Base-by-base conservation (phyloP, 768 basidiomycete genomes). In the Gelatoporia subvermispora region DNA sequence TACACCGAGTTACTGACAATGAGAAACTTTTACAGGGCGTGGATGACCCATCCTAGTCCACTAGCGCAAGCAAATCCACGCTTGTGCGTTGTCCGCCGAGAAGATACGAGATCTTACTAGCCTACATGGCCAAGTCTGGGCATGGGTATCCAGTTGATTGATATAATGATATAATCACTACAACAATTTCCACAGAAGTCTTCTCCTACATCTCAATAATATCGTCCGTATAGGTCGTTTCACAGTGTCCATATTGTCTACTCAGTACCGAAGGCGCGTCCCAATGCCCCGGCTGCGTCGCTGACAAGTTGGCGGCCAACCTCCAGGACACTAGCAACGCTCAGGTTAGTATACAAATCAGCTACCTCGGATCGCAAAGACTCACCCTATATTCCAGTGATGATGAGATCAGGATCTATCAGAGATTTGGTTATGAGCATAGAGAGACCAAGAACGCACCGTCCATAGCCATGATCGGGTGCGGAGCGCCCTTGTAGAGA, bases 381-480 rank as follows among this genome's bases (percentile, higher is more conserved):
- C 55, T 48, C 25, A 57, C 59, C 55, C 57, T 59, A 28, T 17
- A 43, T 24, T 7, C 28, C 28, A 31, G 28, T 13, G 28, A 5
- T 5, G 28, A 31, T 31, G 28, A 13, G 13, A 31, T 31, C n/a
- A n/a, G n/a, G n/a, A 21, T 23, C 10, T 8, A 22, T 42, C 11
- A 42, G 15, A 40, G 17, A 15, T 23, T 15, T 11, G 13, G n/a
- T 2, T 4, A 44, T 4, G 8, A 36, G 13, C 11, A 34, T 11
- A 41, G 25, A 17, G 41, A 39, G 17, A 11, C 43, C n/a, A 46
- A 20, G 16, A 20, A 63, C 81, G 52, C 51, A 82, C 81, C 82
- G 50, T 85, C 84, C 83, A 87, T 84, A 5, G 79, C 81, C 76
- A 88, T 79, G 37, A 85, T 77, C 1, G 78, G 84, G 68, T 88